These are phyloP conservation scores for Sporothrix protearum DNA, from an alignment of 2,329 filamentous ascomycete species.

Conservation along the genomic window DNA sequence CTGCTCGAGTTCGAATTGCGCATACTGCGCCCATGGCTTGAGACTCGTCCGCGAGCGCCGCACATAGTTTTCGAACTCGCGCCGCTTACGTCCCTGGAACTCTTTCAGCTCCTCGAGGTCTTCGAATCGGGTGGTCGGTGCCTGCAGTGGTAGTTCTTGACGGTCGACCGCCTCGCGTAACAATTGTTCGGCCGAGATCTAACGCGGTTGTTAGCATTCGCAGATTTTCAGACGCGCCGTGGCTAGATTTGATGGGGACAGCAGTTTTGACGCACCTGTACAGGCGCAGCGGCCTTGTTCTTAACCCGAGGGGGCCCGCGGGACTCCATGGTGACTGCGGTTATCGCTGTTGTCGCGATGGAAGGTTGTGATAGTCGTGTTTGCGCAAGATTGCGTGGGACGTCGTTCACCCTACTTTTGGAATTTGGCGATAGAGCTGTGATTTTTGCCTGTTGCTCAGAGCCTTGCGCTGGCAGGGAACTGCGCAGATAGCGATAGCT, in stretches of 20 bases:
- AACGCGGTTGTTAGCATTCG: conserved; percentile 32
- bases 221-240: neutral
- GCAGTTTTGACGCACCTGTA: conserved; percentile 35
- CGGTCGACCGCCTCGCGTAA: conserved; percentile 95
- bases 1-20: conserved; percentile 94
- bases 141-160: conserved; percentile 82
- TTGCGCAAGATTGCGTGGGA: neutral
- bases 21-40: conserved; percentile 99
- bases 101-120: conserved; percentile 98
- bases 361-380: neutral
- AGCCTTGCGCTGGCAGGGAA: neutral
- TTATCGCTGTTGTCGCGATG: neutral
- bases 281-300: conserved; percentile 90
- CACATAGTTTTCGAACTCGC: conserved; percentile 97
- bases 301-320: conserved; percentile 94
- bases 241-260: neutral
- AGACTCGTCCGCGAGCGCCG: conserved; percentile 90
- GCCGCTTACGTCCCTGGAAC: conserved; percentile 91
- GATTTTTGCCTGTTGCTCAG: neutral
- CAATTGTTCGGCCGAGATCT: conserved; percentile 96
- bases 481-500: neutral
- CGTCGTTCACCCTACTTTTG: neutral
- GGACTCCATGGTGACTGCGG: conserved; percentile 65
- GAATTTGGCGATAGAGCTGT: neutral
- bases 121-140: conserved; percentile 89